These are phyloP conservation scores for Trichoderma sp. DNA, from an alignment of 2,329 filamentous ascomycete genomes.

Conservation along the genomic window DNA sequence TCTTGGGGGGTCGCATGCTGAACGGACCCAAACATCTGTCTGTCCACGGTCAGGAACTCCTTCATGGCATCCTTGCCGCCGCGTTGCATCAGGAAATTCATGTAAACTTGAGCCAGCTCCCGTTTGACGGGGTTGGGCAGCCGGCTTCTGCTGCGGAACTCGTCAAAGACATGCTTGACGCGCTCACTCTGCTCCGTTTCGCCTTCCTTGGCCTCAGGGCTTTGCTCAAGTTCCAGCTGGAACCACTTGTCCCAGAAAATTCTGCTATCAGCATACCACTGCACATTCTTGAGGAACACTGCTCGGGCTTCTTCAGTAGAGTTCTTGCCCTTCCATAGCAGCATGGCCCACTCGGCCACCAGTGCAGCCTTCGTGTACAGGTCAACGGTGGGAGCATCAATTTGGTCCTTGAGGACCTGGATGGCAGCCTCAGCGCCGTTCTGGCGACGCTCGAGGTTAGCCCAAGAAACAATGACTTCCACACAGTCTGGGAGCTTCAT, in stretches of 20 bases:
- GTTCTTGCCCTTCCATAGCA: slow-evolving; percentile 86
- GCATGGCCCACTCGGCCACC: slow-evolving; percentile 80
- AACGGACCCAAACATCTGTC: slow-evolving; percentile 78
- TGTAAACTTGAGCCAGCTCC: slow-evolving; percentile 73
- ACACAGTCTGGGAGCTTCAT: slow-evolving; percentile 74
- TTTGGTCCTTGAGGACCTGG: slow-evolving; percentile 74
- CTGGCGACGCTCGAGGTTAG: slow-evolving; percentile 81
- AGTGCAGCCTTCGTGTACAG: slow-evolving; percentile 81
- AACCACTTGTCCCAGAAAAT: slow-evolving; percentile 90
- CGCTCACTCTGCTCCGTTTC: slow-evolving; percentile 57
- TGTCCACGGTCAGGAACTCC: slow-evolving; percentile 78
- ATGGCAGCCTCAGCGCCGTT: slow-evolving; percentile 81
- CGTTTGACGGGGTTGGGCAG: slow-evolving; percentile 66
- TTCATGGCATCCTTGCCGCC: slow-evolving; percentile 82
- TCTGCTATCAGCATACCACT: slow-evolving; percentile 80
- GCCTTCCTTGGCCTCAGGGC: slow-evolving; percentile 26
- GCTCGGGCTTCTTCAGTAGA: slow-evolving; percentile 76
- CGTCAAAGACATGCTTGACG: slow-evolving; percentile 77
- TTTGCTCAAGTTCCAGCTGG: slow-evolving; percentile 80
- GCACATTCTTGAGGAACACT: slow-evolving; percentile 77
- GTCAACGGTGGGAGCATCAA: slow-evolving; percentile 69
- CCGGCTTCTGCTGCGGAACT: slow-evolving; percentile 69
- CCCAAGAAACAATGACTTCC: slow-evolving; percentile 84
- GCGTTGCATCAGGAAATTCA: slow-evolving; percentile 78
- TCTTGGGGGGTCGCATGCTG: not conserved